These are phyloP conservation scores for Tricholoma matsutake DNA, from an alignment of 768 basidiomycete genomes.

Conservation along the genomic window DNA sequence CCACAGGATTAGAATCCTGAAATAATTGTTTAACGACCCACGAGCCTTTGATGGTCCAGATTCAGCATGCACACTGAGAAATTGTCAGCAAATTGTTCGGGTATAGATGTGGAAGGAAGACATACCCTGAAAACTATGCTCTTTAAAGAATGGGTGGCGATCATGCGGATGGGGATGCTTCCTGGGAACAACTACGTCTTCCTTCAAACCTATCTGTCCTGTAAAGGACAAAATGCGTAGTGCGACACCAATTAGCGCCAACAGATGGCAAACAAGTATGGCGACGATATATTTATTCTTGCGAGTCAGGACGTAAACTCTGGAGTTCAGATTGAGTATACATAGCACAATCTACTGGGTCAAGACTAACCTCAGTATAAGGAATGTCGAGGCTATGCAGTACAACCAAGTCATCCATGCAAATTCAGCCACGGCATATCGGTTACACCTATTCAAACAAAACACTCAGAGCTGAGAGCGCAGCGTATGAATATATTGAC, in stretches of 20 bases:
- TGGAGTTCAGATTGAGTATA: neutral
- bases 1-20: neutral
- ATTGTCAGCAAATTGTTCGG: no score
- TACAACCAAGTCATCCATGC: constrained; percentile 16
- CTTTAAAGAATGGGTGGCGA: no score
- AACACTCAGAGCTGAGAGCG: neutral
- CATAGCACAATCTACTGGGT: neutral
- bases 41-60: neutral
- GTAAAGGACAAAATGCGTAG: neutral
- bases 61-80: neutral
- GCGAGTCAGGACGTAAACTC: constrained; percentile 16
- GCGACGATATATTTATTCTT: constrained; percentile 12
- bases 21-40: neutral
- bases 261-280: neutral
- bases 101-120: neutral
- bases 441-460: constrained; percentile 11
- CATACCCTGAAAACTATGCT: neutral
- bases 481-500: neutral
- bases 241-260: neutral
- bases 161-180: no score
- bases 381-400: constrained; percentile 17
- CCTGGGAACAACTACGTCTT: neutral
- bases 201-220: neutral
- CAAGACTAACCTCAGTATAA: constrained; percentile 12
- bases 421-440: constrained; percentile 14